Evolutionary conservation across 768 basidiomycete genomes (phyloP).

Genomic region (Leccinum subgranulosum): DNA sequence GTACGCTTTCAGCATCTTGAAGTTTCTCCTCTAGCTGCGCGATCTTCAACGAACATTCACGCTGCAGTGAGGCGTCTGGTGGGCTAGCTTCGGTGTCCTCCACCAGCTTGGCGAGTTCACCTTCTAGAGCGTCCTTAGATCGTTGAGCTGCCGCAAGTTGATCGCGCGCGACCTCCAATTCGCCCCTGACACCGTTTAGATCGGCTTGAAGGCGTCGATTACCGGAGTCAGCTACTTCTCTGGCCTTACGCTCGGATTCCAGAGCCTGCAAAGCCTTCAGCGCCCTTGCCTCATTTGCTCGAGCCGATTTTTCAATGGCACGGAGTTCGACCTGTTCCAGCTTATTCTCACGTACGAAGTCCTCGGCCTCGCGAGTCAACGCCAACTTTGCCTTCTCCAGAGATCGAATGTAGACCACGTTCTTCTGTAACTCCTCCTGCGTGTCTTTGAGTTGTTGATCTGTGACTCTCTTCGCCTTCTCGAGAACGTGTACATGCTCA

Average conservation of each 20-base stretch:
- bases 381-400: slow-evolving; percentile 78
- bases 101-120: slow-evolving; percentile 62
- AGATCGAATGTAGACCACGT: slow-evolving; percentile 75
- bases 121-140: slow-evolving; percentile 64
- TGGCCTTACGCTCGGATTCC: slow-evolving; percentile 64
- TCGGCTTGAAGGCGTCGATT: slow-evolving; percentile 59
- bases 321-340: slow-evolving; percentile 62
- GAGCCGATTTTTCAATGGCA: slow-evolving; percentile 64
- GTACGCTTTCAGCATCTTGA: slow-evolving; percentile 51
- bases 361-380: slow-evolving; percentile 78
- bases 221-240: slow-evolving; percentile 64
- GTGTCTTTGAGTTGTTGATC: slow-evolving; percentile 87
- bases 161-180: slow-evolving; percentile 53
- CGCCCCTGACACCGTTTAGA: slow-evolving; percentile 51
- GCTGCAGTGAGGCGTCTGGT: slow-evolving; percentile 57
- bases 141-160: slow-evolving; percentile 51
- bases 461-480: slow-evolving; percentile 92
- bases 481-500: slow-evolving; percentile 94
- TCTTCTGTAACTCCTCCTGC: slow-evolving; percentile 71
- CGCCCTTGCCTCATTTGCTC: slow-evolving; percentile 59
- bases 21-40: slow-evolving; percentile 60
- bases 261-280: slow-evolving; percentile 53
- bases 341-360: slow-evolving; percentile 71
- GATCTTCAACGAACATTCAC: slow-evolving; percentile 62
- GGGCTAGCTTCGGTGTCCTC: slow-evolving; percentile 53